Conservation (phyloP, 1,139 yeast species). For the Zhuliangozyma blackwelliae region DNA sequence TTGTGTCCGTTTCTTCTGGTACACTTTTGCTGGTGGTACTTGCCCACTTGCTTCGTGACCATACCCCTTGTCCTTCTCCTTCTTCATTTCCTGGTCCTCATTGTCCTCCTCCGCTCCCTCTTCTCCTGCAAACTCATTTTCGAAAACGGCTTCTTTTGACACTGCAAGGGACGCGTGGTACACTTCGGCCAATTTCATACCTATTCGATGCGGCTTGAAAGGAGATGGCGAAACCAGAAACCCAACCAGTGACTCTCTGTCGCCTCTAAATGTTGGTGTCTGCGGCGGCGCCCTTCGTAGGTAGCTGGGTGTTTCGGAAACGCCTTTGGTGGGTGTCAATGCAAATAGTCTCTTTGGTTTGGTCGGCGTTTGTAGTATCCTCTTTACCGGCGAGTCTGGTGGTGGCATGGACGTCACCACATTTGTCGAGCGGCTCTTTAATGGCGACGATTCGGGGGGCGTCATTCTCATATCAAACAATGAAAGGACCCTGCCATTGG, state of each 20-base stretch:
- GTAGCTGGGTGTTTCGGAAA: slow-evolving; percentile 6
- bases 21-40: slow-evolving; percentile 6
- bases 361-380: slow-evolving; percentile 9
- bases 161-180: slow-evolving; percentile 29
- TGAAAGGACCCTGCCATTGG: slow-evolving; percentile 64
- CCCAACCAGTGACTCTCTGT: slow-evolving; percentile 3
- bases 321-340: no score
- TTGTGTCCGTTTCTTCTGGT: slow-evolving; percentile 43
- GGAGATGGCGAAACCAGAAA: slow-evolving; percentile 48
- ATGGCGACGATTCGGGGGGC: slow-evolving; percentile 46
- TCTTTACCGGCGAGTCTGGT: slow-evolving; percentile 5
- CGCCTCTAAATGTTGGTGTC: neutral
- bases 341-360: slow-evolving; percentile 1
- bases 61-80: slow-evolving; percentile 10
- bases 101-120: slow-evolving; percentile 15
- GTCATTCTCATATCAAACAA: slow-evolving; percentile 52
- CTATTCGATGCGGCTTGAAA: slow-evolving; percentile 33
- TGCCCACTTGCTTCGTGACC: slow-evolving; percentile 1
- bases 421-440: slow-evolving; percentile 14
- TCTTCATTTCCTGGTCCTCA: slow-evolving; percentile 10
- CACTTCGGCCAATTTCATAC: slow-evolving; percentile 33
- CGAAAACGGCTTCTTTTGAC: slow-evolving; percentile 4
- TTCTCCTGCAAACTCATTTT: slow-evolving; percentile 8
- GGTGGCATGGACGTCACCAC: slow-evolving; percentile 2
- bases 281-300: slow-evolving; percentile 9